phyloP scores from a whole-genome alignment of 768 basidiomycete species.

The Pisolithus tinctorius region DNA sequence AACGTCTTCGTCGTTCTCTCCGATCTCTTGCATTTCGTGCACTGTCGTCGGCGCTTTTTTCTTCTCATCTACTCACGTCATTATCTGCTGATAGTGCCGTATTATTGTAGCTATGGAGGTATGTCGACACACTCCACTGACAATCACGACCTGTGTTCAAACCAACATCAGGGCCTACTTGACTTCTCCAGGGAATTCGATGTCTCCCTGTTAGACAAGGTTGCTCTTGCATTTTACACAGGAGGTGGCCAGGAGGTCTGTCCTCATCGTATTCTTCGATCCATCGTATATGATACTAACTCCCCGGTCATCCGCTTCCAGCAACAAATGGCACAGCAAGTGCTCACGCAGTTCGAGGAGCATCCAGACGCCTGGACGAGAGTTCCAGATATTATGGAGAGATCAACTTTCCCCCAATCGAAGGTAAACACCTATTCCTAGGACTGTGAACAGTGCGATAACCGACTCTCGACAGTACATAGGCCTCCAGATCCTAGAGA shows the following conservation, averaged over 20 bases:
- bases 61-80: conserved; percentile 5
- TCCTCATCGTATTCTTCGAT: conserved; percentile 7
- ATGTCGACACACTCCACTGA: conserved; percentile 5
- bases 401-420: conserved; percentile 75
- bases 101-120: conserved; percentile 32
- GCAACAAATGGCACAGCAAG: conserved; percentile 94
- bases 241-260: conserved; percentile 78
- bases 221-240: conserved; percentile 88
- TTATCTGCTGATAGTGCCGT: neutral
- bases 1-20: conserved; percentile 19
- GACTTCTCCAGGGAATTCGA: conserved; percentile 95
- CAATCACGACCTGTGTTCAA: neutral
- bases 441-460: neutral
- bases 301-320: conserved; percentile 25
- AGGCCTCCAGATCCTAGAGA: conserved; percentile 94
- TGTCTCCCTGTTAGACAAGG: conserved; percentile 86
- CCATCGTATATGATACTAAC: conserved; percentile 2
- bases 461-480: conserved; percentile 54
- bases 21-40: conserved; percentile 7
- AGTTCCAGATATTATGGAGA: conserved; percentile 90
- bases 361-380: conserved; percentile 95
- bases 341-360: conserved; percentile 94
- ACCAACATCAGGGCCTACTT: conserved; percentile 60
- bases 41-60: conserved; percentile 5
- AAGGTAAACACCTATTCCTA: conserved; percentile 44